A percentile compares a stretch with the other conserved stretches of the same genome.
Conservation (phyloP, 345 rosid genomes). For the Mallotus nudiflorus region DNA sequence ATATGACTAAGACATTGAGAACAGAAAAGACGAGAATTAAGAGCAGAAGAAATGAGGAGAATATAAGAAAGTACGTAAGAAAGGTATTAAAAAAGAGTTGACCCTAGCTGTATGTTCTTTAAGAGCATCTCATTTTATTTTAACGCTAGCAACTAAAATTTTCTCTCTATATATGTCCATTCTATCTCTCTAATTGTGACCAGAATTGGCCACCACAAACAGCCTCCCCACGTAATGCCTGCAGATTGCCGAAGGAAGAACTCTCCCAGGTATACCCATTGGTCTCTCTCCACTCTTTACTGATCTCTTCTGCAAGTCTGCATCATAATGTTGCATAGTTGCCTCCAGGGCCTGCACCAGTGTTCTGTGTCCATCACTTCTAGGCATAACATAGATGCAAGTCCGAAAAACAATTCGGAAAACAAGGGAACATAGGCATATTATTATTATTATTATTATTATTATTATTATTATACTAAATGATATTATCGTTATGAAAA, state of each 20-base stretch:
- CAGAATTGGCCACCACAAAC: background rate
- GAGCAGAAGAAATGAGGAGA: too few species aligned
- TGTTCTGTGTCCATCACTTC: too few species aligned
- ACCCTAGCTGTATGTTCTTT: too few species aligned
- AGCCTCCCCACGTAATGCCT: background rate
- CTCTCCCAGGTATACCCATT: slow-evolving; percentile 22
- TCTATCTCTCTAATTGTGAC: slow-evolving; percentile 14
- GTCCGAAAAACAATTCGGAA: background rate
- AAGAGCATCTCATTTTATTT: too few species aligned
- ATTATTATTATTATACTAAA: too few species aligned
- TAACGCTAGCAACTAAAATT: too few species aligned
- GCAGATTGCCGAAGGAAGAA: background rate
- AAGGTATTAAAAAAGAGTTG: too few species aligned
- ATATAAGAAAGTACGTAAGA: too few species aligned
- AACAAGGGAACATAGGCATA: background rate
- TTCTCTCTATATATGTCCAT: slow-evolving; percentile 21
- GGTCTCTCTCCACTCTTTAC: slow-evolving; percentile 24
- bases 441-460: too few species aligned
- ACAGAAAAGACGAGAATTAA: too few species aligned
- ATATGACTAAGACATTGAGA: too few species aligned
- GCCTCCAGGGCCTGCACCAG: slow-evolving; percentile 33
- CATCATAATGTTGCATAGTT: slow-evolving; percentile 38
- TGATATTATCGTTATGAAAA: too few species aligned
- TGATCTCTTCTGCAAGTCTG: slow-evolving; percentile 32
- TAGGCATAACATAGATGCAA: background rate